These are phyloP conservation scores for Lachnellula willkommii DNA, from an alignment of 2,329 filamentous ascomycete genomes.

Conservation along the genomic window DNA sequence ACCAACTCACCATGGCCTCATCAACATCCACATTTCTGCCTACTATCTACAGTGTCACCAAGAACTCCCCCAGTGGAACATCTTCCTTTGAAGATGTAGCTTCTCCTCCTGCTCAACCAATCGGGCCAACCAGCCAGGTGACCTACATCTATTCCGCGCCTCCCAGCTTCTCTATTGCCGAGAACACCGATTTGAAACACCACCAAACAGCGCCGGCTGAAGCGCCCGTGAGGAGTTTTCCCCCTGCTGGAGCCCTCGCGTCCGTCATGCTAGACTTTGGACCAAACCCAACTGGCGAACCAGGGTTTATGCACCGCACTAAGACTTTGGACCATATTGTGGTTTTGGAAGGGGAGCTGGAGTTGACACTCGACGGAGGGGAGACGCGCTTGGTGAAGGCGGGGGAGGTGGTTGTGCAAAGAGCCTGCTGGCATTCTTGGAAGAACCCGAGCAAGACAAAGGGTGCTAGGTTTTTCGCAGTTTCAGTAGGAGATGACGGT, in stretches of 20 bases:
- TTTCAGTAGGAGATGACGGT: slow-evolving; percentile 11
- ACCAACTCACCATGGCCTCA: background rate
- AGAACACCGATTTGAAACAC: slow-evolving; percentile 7
- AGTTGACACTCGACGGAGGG: slow-evolving; percentile 34
- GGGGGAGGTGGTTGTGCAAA: slow-evolving; percentile 38
- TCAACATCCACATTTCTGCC: background rate
- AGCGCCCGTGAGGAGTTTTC: slow-evolving; percentile 3
- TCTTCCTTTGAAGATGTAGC: slow-evolving; percentile 1
- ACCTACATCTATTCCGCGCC: slow-evolving; percentile 16
- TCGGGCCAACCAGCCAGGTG: background rate
- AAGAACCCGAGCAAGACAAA: slow-evolving; percentile 21
- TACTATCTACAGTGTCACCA: slow-evolving; percentile 2
- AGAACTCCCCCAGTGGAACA: background rate
- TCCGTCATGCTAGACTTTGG: slow-evolving; percentile 5
- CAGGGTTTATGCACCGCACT: slow-evolving; percentile 36
- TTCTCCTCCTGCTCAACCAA: background rate
- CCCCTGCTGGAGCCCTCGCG: slow-evolving; percentile 3
- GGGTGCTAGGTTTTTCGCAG: slow-evolving; percentile 9
- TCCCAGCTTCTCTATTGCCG: slow-evolving; percentile 3
- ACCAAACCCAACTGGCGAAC: slow-evolving; percentile 6
- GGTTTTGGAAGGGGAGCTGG: slow-evolving; percentile 36
- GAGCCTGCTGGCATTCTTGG: slow-evolving; percentile 40
- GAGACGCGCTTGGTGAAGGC: slow-evolving; percentile 34
- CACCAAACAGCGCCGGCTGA: slow-evolving; percentile 1
- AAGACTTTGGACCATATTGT: slow-evolving; percentile 36